Evolutionary conservation across 257 asterid species (phyloP).

Genomic region (Petrea volubilis): DNA sequence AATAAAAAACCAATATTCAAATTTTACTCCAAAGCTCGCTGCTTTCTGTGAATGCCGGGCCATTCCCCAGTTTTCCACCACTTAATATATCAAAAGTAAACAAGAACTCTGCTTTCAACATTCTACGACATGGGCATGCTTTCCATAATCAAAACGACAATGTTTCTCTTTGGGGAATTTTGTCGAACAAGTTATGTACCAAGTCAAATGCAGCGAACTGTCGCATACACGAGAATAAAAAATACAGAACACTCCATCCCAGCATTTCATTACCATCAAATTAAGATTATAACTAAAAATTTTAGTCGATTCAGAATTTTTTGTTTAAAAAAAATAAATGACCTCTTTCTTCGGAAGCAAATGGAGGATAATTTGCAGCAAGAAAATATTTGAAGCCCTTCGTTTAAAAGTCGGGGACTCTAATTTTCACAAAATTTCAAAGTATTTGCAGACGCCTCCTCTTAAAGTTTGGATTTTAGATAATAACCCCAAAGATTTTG

Average conservation of each 20-base stretch:
- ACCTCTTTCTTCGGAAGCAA: slow-evolving; percentile 15
- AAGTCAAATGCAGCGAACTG: not conserved
- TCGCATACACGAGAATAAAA: not conserved
- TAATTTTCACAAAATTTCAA: not conserved
- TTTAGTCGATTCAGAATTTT: too few relatives aligned
- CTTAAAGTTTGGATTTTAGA: not conserved
- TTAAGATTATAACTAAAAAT: not conserved
- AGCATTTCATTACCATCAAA: not conserved
- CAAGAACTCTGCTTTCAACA: not conserved
- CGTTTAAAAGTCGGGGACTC: slow-evolving; percentile 20
- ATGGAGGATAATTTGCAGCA: not conserved
- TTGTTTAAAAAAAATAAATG: not conserved
- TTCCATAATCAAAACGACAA: not conserved
- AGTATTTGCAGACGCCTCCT: slow-evolving; percentile 23
- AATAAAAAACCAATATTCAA: not conserved
- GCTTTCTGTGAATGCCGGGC: not conserved
- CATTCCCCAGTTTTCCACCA: not conserved
- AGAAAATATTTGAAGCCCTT: not conserved
- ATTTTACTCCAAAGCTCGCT: not conserved
- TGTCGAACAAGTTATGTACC: slow-evolving; percentile 30
- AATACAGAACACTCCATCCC: too few relatives aligned
- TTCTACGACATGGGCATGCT: not conserved
- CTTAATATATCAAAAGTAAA: not conserved
- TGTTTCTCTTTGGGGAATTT: slow-evolving; percentile 27
- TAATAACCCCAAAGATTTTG: not conserved